Base-by-base conservation (phyloP, 2,329 filamentous ascomycete genomes). In the Microdochium trichocladiopsis region DNA sequence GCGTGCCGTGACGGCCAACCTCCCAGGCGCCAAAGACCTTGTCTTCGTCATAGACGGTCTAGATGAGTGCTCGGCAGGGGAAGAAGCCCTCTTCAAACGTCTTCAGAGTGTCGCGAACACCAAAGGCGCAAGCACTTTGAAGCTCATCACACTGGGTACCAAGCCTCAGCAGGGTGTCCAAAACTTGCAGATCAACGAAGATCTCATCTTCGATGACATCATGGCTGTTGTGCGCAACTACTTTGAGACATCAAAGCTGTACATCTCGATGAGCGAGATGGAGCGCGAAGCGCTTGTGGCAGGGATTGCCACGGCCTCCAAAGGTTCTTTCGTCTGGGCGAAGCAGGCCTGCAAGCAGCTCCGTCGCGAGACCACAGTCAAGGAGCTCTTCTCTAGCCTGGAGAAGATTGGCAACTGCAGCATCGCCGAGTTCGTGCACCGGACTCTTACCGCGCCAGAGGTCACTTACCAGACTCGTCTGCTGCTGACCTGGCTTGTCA, bases 281-380 rank as follows among this genome's bases (percentile, higher is more conserved):
- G 63, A 68, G 33, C 66, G 65, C 47, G 69, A 71, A 48, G 60
- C 61, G 1, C 52, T 62, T 0, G 57, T 69, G 21, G 62, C 62
- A n/a, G 60, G 60, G 2, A 61, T 72, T 33, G 56, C 63, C 2
- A 59, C 67, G 25, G 65, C 63, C 10, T 61, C 69, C 5, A 58
- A 63, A 10, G 65, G 68, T 9, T 71, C 69, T 5, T 70, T 72
- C 52, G 61, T 71, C 0, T 69, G 67, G 64, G 69, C 67, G 3
- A 72, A 69, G 55, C 60, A 71, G 6, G 63, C 61, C 9, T 51
- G 64, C 1, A 67, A 67, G 55, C 58, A 57, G 16, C 54, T 65
- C 25, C 60, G 62, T 21, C 54, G 56, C 16, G 68, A 68, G 52
- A 52, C 56, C 18, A 55, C 52, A 2, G 48, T 57, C 0, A 61